These are phyloP conservation scores for Manihot esculenta DNA, from an alignment of 441 rosid species.

Conservation along the genomic window DNA sequence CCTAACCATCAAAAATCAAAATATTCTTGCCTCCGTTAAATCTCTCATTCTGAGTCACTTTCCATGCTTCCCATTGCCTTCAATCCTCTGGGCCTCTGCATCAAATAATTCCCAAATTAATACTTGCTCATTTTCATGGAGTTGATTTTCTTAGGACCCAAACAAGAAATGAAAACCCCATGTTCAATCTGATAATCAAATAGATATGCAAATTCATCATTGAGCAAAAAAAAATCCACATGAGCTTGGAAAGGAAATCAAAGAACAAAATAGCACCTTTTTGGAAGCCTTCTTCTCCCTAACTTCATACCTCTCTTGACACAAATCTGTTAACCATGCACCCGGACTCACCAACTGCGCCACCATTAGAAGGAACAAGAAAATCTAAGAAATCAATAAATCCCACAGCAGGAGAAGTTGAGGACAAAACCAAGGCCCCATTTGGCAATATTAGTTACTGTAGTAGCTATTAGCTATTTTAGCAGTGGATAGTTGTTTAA, in stretches of 20 bases:
- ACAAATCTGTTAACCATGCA: slow-evolving; percentile 79
- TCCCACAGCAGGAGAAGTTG: no score
- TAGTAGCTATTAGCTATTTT: no score
- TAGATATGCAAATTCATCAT: neutral
- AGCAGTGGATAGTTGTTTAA: no score
- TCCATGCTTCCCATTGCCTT: slow-evolving; percentile 93
- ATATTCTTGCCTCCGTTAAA: slow-evolving; percentile 3
- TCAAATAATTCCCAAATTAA: slow-evolving; percentile 7
- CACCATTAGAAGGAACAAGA: neutral
- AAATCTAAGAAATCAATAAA: no score
- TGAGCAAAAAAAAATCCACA: neutral
- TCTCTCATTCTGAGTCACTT: slow-evolving; percentile 65
- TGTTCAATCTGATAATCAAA: no score
- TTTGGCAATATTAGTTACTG: no score
- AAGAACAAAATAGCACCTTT: slow-evolving; percentile 47
- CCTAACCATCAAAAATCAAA: slow-evolving; percentile 25
- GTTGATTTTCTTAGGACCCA: neutral
- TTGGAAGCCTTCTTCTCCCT: slow-evolving; percentile 89
- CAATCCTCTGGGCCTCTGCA: slow-evolving; percentile 89
- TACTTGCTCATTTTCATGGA: neutral
- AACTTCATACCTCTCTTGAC: slow-evolving; percentile 84
- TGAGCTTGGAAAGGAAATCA: neutral
- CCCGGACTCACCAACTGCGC: slow-evolving; percentile 87
- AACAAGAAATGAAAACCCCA: neutral
- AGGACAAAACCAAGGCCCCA: no score